phyloP scores from a whole-genome alignment of 768 basidiomycete species.

The Trametes villosa region DNA sequence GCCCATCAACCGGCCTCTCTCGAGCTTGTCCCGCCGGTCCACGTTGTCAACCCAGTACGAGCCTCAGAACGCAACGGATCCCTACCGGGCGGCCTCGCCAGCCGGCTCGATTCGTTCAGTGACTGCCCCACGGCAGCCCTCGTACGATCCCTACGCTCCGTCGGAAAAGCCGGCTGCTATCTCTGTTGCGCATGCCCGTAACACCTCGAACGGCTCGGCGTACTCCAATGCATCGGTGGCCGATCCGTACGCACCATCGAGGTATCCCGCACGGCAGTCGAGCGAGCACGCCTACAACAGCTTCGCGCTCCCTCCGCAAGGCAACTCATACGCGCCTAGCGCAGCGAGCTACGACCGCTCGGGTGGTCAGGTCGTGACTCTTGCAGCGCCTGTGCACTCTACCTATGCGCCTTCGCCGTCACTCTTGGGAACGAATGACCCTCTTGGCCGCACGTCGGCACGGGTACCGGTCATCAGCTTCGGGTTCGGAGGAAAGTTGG shows the following conservation, averaged over 20 bases:
- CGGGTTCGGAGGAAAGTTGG: slow-evolving; percentile 90
- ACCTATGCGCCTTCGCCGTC: slow-evolving; percentile 88
- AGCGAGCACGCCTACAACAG: slow-evolving; percentile 23
- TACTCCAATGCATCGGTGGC: slow-evolving; percentile 38
- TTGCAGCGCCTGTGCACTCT: slow-evolving; percentile 45
- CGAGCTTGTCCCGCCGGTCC: slow-evolving; percentile 15
- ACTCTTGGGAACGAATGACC: slow-evolving; percentile 80
- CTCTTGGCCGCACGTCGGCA: slow-evolving; percentile 71
- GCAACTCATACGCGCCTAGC: slow-evolving; percentile 8
- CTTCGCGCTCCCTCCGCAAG: slow-evolving; percentile 13
- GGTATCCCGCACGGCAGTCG: slow-evolving; percentile 23
- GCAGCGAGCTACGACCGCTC: slow-evolving; percentile 14
- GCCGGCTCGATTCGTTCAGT: slow-evolving; percentile 18
- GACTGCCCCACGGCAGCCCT: neutral
- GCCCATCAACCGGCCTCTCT: slow-evolving; percentile 10
- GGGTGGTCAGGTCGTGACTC: slow-evolving; percentile 28
- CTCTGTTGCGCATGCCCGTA: neutral
- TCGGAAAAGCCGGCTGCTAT: neutral
- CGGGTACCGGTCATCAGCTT: slow-evolving; percentile 84
- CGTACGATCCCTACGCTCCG: slow-evolving; percentile 22
- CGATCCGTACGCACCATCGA: slow-evolving; percentile 44
- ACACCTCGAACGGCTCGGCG: slow-evolving; percentile 50
- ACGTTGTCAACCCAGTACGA: slow-evolving; percentile 19
- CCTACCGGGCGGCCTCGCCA: slow-evolving; percentile 14
- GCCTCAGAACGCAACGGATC: slow-evolving; percentile 6